phyloP scores from a whole-genome alignment of 352 stramenopile species.

The Phytophthora fragariaefolia region DNA sequence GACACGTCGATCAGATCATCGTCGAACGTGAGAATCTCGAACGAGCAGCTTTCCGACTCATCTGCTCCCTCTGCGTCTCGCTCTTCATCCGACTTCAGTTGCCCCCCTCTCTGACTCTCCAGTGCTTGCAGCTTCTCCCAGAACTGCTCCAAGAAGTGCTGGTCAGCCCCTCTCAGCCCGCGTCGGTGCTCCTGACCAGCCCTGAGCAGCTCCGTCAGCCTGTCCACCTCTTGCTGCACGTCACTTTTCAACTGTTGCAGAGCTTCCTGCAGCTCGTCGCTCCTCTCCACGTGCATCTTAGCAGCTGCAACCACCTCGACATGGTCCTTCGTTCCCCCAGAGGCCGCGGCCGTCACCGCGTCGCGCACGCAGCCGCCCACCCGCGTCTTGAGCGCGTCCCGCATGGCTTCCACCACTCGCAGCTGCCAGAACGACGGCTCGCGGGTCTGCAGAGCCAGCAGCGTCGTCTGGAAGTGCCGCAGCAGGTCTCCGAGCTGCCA shows the following conservation, averaged over 20 bases:
- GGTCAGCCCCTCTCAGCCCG: not conserved
- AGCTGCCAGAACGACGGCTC: conserved; percentile 71
- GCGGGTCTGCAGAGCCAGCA: conserved; percentile 36
- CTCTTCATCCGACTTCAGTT: conserved; percentile 12
- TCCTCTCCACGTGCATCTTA: conserved; percentile 12
- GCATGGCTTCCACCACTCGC: conserved; percentile 50
- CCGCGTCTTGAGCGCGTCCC: conserved; percentile 24
- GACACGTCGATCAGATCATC: conserved; percentile 50
- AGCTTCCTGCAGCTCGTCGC: conserved; percentile 16
- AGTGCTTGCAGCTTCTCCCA: conserved; percentile 25
- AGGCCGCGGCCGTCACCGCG: not conserved
- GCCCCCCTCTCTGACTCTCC: conserved; percentile 3
- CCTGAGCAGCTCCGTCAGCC: conserved; percentile 13
- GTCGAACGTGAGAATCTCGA: conserved; percentile 53
- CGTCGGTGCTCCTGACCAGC: conserved; percentile 1
- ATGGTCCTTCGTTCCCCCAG: conserved; percentile 9
- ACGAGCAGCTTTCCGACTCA: conserved; percentile 33
- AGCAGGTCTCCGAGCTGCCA: conserved; percentile 41
- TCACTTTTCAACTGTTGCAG: conserved; percentile 22
- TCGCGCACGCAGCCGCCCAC: conserved; percentile 14
- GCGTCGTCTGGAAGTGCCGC: conserved; percentile 36
- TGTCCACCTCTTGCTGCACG: conserved; percentile 11
- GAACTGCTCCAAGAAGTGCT: conserved; percentile 31
- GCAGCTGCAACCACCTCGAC: conserved; percentile 3
- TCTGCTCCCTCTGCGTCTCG: conserved; percentile 5